Percentiles rank a stretch among this genome's conserved stretches.
phyloP scores from a whole-genome alignment of 805 yeast species.

The Kregervanrija pseudodelftensis region DNA sequence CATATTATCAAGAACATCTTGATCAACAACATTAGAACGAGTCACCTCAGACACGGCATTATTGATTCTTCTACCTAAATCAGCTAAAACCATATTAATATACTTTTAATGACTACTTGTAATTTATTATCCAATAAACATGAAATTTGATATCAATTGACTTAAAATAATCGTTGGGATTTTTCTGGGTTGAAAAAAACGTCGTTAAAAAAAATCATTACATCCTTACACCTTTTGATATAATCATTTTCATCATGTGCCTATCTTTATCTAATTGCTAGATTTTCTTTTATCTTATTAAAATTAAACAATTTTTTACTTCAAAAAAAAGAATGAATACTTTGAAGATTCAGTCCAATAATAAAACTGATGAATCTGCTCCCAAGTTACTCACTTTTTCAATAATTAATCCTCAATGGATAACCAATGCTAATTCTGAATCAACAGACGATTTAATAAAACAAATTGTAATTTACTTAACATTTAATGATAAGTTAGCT shows the following conservation, averaged over 20 bases:
- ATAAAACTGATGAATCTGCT: background rate
- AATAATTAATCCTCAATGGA: slow-evolving; percentile 16
- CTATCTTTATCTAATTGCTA: too few species aligned
- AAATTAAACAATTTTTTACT: too few species aligned
- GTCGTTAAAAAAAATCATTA: too few species aligned
- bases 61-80: slow-evolving; percentile 70
- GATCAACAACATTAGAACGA: slow-evolving; percentile 48
- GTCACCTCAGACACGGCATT: slow-evolving; percentile 63
- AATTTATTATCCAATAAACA: too few species aligned
- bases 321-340: too few species aligned
- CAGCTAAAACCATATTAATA: slow-evolving; percentile 68
- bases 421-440: slow-evolving; percentile 13
- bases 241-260: too few species aligned
- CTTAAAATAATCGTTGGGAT: too few species aligned
- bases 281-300: too few species aligned
- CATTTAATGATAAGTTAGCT: slow-evolving; percentile 8
- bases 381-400: slow-evolving; percentile 15
- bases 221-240: too few species aligned
- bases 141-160: too few species aligned
- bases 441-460: slow-evolving; percentile 14
- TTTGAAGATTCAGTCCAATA: too few species aligned
- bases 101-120: background rate
- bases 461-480: slow-evolving; percentile 21
- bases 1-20: slow-evolving; percentile 56
- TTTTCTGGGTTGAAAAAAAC: too few species aligned